phyloP scores from a whole-genome alignment of 208 protist genomes.

The Leishmania aethiopica region DNA sequence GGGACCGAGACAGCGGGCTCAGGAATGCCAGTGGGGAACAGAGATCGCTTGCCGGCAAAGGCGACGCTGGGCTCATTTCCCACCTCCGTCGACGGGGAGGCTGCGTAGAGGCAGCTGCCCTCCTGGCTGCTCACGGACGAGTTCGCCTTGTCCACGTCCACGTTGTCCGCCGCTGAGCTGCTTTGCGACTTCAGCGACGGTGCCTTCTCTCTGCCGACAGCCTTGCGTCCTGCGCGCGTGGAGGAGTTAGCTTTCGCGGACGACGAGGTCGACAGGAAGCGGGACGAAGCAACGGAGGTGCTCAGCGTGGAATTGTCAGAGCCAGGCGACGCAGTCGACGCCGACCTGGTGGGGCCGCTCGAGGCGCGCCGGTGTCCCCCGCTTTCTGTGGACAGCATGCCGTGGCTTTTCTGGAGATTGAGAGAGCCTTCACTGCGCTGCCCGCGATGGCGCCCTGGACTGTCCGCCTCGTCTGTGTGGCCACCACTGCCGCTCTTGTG shows the following conservation, averaged over 20 bases:
- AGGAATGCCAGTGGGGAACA: background rate
- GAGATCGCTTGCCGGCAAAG: background rate
- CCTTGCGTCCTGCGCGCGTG: background rate
- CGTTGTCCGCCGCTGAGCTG: background rate
- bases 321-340: constrained; percentile 7
- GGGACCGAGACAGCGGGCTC: background rate
- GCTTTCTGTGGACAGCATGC: background rate
- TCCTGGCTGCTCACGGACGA: constrained; percentile 19
- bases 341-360: constrained; percentile 3
- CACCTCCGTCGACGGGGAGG: background rate
- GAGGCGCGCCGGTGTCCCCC: background rate
- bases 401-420: background rate
- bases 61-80: background rate
- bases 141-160: constrained; percentile 2
- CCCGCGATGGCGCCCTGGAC: background rate
- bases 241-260: background rate
- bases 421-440: background rate
- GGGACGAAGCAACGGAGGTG: constrained; percentile 1
- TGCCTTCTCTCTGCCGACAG: background rate
- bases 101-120: constrained; percentile 12
- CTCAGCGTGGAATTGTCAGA: constrained; percentile 15
- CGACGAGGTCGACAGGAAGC: constrained; percentile 6
- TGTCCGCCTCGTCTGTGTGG: background rate
- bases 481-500: background rate
- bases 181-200: background rate